Percentiles rank a stretch among this genome's conserved stretches.
These are phyloP conservation scores for Crataegus laevigata DNA, from an alignment of 306 rosid genomes.

Conservation along the genomic window DNA sequence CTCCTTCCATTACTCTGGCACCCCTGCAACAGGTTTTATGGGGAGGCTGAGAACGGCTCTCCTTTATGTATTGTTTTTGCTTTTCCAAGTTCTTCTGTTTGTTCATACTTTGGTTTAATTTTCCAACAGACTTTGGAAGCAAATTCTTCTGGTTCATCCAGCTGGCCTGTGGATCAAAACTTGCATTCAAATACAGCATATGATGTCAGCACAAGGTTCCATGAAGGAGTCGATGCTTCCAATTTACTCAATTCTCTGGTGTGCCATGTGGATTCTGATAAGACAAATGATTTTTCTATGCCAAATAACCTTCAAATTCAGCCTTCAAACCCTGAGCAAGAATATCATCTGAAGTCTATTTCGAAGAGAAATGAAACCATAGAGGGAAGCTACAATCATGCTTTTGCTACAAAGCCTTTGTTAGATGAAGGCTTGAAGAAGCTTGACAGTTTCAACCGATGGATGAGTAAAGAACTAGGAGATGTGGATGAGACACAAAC, in stretches of 20 bases:
- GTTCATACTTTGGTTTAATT: slow-evolving; percentile 14
- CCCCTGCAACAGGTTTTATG: background rate
- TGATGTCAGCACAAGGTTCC: slow-evolving; percentile 21
- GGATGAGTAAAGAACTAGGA: slow-evolving; percentile 79
- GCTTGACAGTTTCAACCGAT: slow-evolving; percentile 74
- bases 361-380: slow-evolving; percentile 27
- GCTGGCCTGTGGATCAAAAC: slow-evolving; percentile 35
- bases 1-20: background rate
- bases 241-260: slow-evolving; percentile 24
- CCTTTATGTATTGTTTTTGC: background rate
- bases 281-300: slow-evolving; percentile 20
- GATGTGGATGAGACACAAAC: slow-evolving; percentile 58
- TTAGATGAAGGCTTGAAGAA: slow-evolving; percentile 62
- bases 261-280: slow-evolving; percentile 16
- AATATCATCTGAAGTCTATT: slow-evolving; percentile 19
- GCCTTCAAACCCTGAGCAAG: slow-evolving; percentile 23
- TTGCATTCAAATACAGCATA: slow-evolving; percentile 16
- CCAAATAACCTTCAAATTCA: slow-evolving; percentile 26
- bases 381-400: slow-evolving; percentile 33
- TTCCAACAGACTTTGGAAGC: slow-evolving; percentile 37
- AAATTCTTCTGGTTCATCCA: slow-evolving; percentile 21
- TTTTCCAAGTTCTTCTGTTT: slow-evolving; percentile 8
- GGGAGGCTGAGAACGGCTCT: background rate
- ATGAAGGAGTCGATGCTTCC: slow-evolving; percentile 27
- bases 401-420: slow-evolving; percentile 28